Conservation (phyloP, 108 stramenopile genomes). For the Discostella pseudostelligera region DNA sequence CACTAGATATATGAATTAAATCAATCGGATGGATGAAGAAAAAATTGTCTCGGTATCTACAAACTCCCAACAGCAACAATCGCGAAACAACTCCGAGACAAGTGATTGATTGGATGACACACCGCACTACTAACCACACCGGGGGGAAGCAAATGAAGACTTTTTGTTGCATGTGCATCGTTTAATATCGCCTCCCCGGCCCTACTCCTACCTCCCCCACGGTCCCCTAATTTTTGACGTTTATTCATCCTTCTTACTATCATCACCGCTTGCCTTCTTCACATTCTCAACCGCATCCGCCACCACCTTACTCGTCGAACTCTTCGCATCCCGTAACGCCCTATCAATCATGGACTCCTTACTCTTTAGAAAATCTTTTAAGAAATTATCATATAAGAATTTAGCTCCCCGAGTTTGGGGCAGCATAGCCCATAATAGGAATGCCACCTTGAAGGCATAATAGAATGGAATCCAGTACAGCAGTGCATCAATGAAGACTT, state of each 20-base stretch:
- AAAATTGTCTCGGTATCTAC: too few species aligned
- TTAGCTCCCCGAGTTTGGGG: constrained; percentile 91
- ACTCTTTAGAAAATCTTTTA: constrained; percentile 85
- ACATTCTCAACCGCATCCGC: constrained; percentile 18
- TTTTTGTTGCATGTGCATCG: too few species aligned
- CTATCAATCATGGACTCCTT: constrained; percentile 80
- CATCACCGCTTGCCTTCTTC: constrained; percentile 21
- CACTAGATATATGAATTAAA: too few species aligned
- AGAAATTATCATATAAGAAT: constrained; percentile 84
- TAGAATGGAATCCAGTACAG: constrained; percentile 96
- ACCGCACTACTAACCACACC: too few species aligned
- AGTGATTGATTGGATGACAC: too few species aligned
- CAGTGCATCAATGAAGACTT: constrained; percentile 80
- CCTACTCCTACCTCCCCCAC: too few species aligned
- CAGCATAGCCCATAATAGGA: constrained; percentile 91
- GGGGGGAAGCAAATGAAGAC: too few species aligned
- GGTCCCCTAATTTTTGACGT: not conserved
- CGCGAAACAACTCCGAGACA: too few species aligned
- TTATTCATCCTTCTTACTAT: constrained; percentile 29
- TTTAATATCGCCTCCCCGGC: too few species aligned
- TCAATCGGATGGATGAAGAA: too few species aligned
- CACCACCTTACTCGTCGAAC: constrained; percentile 17
- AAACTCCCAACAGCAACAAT: too few species aligned
- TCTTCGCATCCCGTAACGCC: constrained; percentile 77
- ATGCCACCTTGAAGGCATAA: constrained; percentile 92